Base-by-base conservation (phyloP, 169 alveolate genomes). In the Hammondia hammondi region DNA sequence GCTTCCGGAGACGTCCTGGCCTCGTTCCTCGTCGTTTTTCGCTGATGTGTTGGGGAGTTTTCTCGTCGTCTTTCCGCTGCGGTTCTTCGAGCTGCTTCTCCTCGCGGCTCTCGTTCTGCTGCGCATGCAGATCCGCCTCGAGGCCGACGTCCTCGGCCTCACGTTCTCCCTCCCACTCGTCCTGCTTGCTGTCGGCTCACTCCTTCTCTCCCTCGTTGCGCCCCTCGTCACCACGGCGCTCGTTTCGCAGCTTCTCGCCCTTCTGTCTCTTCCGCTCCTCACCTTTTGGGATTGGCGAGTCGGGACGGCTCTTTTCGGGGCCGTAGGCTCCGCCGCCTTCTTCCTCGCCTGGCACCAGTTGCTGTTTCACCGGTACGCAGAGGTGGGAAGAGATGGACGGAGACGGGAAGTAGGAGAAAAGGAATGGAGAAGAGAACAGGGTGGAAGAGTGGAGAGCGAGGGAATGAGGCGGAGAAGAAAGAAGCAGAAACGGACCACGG, bases 1-100 rank as follows among this genome's bases (percentile, higher is more conserved):
- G 7, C 19, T 82, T 32, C 90, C 90, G 24, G 32, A 77, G 48
- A 82, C 70, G 7, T 43, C 90, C 32, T 82, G 90, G 90, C 90
- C 90, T 1, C 71, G 70, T 21, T 82, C 90, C 32, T 82, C 90
- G 43, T 43, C 61, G 35, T 82, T 82, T 46, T 82, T 43, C 37
- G 57, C 70, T 35, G 90, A 82, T 37, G 37, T 82, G 32, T n/a
- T 82, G 71, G 90, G 90, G 2, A 2, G 14, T 21, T 14, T 45
- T n/a, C 90, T 82, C 12, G 2, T 82, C 32, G 43, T 48, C 32
- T 46, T 3, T 39, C 90, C 72, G 39, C 90, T 82, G 29, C 70
- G 72, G 39, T 82, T 19, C 90, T 82, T 82, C 37, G 90, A 82
- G 29, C 39, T 35, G 35, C 90, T 82, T 24, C 90, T 82, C 32